phyloP scores from a whole-genome alignment of 768 basidiomycete species.

The Boletus pseudo-olivaceus region DNA sequence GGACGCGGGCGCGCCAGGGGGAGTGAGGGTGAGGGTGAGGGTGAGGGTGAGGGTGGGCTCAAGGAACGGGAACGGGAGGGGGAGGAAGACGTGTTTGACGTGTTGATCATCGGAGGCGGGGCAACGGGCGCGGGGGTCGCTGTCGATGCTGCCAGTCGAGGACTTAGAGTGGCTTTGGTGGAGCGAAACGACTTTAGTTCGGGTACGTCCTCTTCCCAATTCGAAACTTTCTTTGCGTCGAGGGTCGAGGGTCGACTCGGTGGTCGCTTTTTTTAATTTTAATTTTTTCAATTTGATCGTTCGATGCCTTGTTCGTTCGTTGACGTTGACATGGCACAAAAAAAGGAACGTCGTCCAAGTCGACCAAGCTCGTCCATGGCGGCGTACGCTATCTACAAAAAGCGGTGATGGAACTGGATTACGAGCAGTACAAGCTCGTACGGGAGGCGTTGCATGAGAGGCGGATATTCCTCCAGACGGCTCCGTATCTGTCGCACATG shows the following conservation, averaged over 20 bases:
- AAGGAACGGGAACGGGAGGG: conserved; percentile 30
- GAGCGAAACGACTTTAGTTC: conserved; percentile 91
- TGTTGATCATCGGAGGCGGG: conserved; percentile 88
- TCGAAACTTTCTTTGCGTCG: neutral
- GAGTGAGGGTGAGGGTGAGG: neutral
- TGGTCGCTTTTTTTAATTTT: neutral
- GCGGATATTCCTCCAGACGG: conserved; percentile 89
- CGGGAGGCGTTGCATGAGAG: conserved; percentile 93
- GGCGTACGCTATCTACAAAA: conserved; percentile 98
- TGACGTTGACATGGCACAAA: neutral
- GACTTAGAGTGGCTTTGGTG: conserved; percentile 88
- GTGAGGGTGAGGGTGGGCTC: neutral
- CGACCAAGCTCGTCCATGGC: conserved; percentile 97
- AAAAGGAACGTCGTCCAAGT: conserved; percentile 73
- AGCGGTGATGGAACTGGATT: conserved; percentile 92
- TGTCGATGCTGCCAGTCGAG: conserved; percentile 88
- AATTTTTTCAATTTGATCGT: neutral
- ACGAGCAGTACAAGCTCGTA: conserved; percentile 95
- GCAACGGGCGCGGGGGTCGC: conserved; percentile 97
- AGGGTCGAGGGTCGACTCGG: no score
- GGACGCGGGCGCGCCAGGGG: neutral
- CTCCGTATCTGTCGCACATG: conserved; percentile 89
- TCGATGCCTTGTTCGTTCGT: neutral
- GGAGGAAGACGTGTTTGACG: conserved; percentile 63
- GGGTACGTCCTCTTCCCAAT: conserved; percentile 40